phyloP scores from a whole-genome alignment of 176 grass and related monocot genomes.

The Eremochloa ophiuroides region DNA sequence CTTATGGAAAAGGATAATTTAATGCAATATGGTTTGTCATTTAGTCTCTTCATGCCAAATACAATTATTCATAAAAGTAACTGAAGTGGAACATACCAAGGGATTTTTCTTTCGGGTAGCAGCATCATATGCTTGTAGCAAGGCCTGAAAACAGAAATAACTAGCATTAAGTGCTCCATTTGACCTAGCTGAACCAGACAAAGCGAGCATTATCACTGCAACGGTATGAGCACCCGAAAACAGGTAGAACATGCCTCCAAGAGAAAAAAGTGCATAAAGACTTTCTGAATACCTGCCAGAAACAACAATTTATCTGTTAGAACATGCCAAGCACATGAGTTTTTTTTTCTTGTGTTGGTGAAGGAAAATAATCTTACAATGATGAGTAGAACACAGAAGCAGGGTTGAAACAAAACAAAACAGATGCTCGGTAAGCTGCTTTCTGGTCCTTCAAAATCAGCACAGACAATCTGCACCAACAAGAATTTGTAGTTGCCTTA shows the following conservation, averaged over 20 bases:
- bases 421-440: constrained; percentile 53
- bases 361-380: constrained; percentile 50
- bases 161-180: constrained; percentile 97
- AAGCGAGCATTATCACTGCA: constrained; percentile 79
- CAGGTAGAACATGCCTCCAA: constrained; percentile 81
- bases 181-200: constrained; percentile 94
- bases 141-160: constrained; percentile 92
- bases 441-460: constrained; percentile 61
- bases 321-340: neutral
- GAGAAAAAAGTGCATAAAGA: constrained; percentile 72
- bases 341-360: constrained; percentile 2
- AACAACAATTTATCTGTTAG: constrained; percentile 22
- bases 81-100: constrained; percentile 42
- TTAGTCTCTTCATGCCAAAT: neutral
- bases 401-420: constrained; percentile 90
- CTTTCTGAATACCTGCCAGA: constrained; percentile 82
- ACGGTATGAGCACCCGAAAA: constrained; percentile 75
- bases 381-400: constrained; percentile 96
- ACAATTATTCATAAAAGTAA: neutral
- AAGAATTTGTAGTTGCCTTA: constrained; percentile 4
- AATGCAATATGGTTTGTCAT: neutral
- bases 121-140: constrained; percentile 66
- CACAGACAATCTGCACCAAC: constrained; percentile 58
- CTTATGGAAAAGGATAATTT: neutral
- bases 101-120: constrained; percentile 56